These are phyloP conservation scores for Ophiostoma perfectum DNA, from an alignment of 2,329 filamentous ascomycete species.

Conservation along the genomic window DNA sequence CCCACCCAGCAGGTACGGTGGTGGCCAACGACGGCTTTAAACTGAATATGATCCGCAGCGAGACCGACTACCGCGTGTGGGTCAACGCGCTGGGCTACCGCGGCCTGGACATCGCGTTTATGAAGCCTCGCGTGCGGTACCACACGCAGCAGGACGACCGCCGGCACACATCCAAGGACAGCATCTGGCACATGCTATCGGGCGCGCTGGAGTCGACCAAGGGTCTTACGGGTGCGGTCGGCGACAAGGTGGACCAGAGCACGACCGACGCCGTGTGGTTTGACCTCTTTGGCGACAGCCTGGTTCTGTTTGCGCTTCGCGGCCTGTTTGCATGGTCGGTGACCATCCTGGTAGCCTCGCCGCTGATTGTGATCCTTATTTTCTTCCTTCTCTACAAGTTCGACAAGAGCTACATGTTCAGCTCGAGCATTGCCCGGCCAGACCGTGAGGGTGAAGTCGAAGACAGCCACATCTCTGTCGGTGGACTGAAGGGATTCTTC, in stretches of 20 bases:
- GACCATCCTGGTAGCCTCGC: conserved; percentile 72
- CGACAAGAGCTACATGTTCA: conserved; percentile 87
- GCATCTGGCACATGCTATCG: conserved; percentile 93
- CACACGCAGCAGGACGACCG: conserved; percentile 87
- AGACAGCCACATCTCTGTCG: conserved; percentile 53
- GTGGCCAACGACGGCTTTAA: conserved; percentile 81
- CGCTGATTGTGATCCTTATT: conserved; percentile 64
- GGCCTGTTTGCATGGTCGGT: conserved; percentile 86
- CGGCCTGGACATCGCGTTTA: conserved; percentile 89
- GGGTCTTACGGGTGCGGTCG: conserved; percentile 58
- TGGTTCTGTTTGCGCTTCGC: conserved; percentile 72
- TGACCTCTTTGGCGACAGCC: conserved; percentile 74
- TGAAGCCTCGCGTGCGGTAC: conserved; percentile 76
- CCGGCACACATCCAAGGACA: conserved; percentile 64
- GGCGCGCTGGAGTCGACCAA: conserved; percentile 70
- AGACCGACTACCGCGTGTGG: conserved; percentile 87
- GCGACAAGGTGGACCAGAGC: conserved; percentile 58
- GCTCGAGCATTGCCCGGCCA: conserved; percentile 43
- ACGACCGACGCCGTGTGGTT: conserved; percentile 80
- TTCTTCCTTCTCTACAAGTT: conserved; percentile 62
- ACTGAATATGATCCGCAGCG: conserved; percentile 68
- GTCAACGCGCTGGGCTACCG: conserved; percentile 71
- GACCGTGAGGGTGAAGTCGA: conserved; percentile 48
- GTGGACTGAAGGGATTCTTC: conserved; percentile 77
- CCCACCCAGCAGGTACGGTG: conserved; percentile 77